phyloP scores from a whole-genome alignment of 768 basidiomycete species.

The Pulveroboletus sp. region DNA sequence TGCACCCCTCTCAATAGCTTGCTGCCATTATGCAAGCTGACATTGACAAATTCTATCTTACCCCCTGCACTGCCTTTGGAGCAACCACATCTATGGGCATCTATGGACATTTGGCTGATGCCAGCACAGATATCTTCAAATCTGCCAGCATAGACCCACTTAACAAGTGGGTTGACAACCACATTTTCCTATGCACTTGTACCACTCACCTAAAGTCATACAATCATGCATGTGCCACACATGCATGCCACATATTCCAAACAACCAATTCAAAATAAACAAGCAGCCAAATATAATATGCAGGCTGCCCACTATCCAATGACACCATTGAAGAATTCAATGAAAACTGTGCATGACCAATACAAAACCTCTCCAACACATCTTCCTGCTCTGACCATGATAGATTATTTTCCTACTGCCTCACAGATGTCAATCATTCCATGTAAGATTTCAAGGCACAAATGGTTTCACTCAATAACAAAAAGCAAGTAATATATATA shows the following conservation, averaged over 20 bases:
- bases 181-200: constrained; percentile 2
- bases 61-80: constrained; percentile 1
- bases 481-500: too few species aligned
- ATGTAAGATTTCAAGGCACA: constrained; percentile 5
- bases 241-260: too few species aligned
- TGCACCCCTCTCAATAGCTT: neutral
- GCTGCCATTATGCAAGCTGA: neutral
- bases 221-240: too few species aligned
- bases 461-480: too few species aligned
- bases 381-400: constrained; percentile 1
- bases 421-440: constrained; percentile 9
- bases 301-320: too few species aligned
- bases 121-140: neutral
- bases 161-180: constrained; percentile 10
- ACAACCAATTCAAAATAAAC: too few species aligned
- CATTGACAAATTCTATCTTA: neutral
- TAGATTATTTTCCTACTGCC: neutral
- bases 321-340: too few species aligned
- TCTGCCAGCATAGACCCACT: neutral
- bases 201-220: neutral
- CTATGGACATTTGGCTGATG: constrained; percentile 8
- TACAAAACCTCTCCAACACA: neutral
- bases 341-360: too few species aligned
- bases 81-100: neutral
- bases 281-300: too few species aligned